These are phyloP conservation scores for Sporothrix dimorphospora DNA, from an alignment of 2,329 filamentous ascomycete genomes.

Conservation along the genomic window DNA sequence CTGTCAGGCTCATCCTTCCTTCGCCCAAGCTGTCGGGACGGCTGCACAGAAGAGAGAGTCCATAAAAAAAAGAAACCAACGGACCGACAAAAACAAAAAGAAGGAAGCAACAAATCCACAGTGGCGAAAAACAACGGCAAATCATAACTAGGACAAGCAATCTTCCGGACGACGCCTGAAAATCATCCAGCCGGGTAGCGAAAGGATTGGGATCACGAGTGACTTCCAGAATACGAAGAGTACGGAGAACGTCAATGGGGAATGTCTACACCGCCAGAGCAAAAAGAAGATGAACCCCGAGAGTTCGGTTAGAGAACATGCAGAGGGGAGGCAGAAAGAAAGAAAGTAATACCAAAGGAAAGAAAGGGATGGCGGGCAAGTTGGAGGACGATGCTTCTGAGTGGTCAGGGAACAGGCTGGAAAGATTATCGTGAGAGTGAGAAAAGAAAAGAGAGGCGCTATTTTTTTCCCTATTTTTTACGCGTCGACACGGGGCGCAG, in stretches of 20 bases:
- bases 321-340: neutral
- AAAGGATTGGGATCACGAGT: slow-evolving; percentile 4
- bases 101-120: neutral
- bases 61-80: neutral
- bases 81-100: neutral
- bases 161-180: neutral
- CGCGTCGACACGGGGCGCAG: neutral
- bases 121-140: neutral
- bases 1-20: slow-evolving; percentile 8
- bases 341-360: neutral
- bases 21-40: slow-evolving; percentile 19
- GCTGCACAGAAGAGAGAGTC: neutral
- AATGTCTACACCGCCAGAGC: neutral
- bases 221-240: neutral
- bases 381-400: neutral
- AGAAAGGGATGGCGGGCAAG: neutral
- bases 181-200: neutral
- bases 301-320: neutral
- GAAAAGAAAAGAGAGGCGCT: neutral
- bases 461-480: neutral
- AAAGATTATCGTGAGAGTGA: neutral
- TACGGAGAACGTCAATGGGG: too few relatives aligned
- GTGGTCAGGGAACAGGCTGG: neutral
- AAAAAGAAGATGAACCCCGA: neutral
- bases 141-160: neutral